phyloP scores from a whole-genome alignment of 2,329 filamentous ascomycete species.

The Epichloe scottii region DNA sequence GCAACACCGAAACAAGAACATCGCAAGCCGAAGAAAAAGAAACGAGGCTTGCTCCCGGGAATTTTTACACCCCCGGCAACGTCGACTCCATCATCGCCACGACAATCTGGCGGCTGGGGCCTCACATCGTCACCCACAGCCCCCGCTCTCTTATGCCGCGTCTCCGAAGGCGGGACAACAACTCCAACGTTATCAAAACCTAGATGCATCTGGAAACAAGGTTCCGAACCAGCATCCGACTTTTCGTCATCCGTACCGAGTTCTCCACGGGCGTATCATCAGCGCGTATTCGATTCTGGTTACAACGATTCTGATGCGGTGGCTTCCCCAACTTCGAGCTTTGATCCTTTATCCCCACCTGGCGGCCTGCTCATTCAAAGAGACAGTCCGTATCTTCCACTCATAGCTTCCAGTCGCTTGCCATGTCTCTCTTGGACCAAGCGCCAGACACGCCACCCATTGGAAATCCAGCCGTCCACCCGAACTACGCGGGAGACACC shows the following conservation, averaged over 20 bases:
- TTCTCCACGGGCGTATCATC: conserved; percentile 65
- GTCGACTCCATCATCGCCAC: conserved; percentile 21
- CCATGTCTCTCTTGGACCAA: conserved; percentile 20
- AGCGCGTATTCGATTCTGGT: conserved; percentile 67
- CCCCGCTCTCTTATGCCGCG: conserved; percentile 29
- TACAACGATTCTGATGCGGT: conserved; percentile 49
- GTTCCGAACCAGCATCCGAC: conserved; percentile 44
- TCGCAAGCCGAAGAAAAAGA: conserved; percentile 59
- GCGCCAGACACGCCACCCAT: conserved; percentile 13
- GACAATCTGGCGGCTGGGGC: conserved; percentile 27
- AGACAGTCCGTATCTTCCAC: conserved; percentile 43
- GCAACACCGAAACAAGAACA: conserved; percentile 48
- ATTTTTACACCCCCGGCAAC: conserved; percentile 44
- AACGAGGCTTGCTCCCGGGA: conserved; percentile 47
- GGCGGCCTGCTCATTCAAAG: conserved; percentile 40
- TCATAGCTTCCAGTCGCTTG: conserved; percentile 32
- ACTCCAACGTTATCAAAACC: conserved; percentile 31
- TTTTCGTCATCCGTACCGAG: conserved; percentile 65
- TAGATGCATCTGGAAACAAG: conserved; percentile 40
- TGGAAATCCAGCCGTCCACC: conserved; percentile 9
- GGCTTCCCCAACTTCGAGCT: conserved; percentile 68
- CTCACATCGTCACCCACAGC: conserved; percentile 26
- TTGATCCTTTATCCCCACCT: conserved; percentile 54
- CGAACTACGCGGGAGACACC: conserved; percentile 15
- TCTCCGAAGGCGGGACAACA: conserved; percentile 36